Evolutionary conservation across 139 green algal species (phyloP).

Genomic region (Picochlorum costavermella): DNA sequence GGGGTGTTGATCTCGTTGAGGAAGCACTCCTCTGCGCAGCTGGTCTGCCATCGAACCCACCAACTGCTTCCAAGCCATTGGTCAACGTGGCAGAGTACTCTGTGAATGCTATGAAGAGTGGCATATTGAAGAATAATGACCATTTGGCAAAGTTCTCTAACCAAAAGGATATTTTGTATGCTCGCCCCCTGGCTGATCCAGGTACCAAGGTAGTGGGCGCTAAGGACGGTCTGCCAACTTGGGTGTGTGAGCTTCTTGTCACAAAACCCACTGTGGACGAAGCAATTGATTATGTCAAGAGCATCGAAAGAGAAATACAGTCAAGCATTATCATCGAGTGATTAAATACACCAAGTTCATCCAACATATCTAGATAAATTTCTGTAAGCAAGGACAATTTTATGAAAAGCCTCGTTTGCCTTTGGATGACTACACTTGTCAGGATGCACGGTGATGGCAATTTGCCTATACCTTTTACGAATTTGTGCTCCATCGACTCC

Average conservation of each 20-base stretch:
- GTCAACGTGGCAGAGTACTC: conserved; percentile 71
- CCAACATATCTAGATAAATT: conserved; percentile 16
- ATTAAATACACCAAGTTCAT: not conserved
- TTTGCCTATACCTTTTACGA: conserved; percentile 32
- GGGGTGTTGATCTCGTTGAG: conserved; percentile 61
- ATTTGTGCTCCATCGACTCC: conserved; percentile 14
- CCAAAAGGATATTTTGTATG: conserved; percentile 67
- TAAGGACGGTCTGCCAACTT: conserved; percentile 79
- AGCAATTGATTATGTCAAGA: conserved; percentile 46
- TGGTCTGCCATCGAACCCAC: conserved; percentile 73
- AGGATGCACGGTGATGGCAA: conserved; percentile 37
- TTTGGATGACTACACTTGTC: conserved; percentile 37
- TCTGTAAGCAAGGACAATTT: conserved; percentile 28
- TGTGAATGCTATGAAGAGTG: conserved; percentile 63
- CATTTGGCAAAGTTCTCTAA: conserved; percentile 49
- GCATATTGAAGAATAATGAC: conserved; percentile 37
- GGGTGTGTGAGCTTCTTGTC: conserved; percentile 68
- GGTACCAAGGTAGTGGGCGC: conserved; percentile 46
- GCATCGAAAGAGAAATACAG: conserved; percentile 32
- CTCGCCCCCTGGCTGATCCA: conserved; percentile 49
- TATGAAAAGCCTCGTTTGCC: conserved; percentile 34
- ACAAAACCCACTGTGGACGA: conserved; percentile 47
- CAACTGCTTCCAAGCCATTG: conserved; percentile 48
- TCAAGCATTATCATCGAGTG: conserved; percentile 25
- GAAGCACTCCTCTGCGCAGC: conserved; percentile 50